Base-by-base conservation (phyloP, 169 alveolate genomes). In the Babesia bovis region DNA sequence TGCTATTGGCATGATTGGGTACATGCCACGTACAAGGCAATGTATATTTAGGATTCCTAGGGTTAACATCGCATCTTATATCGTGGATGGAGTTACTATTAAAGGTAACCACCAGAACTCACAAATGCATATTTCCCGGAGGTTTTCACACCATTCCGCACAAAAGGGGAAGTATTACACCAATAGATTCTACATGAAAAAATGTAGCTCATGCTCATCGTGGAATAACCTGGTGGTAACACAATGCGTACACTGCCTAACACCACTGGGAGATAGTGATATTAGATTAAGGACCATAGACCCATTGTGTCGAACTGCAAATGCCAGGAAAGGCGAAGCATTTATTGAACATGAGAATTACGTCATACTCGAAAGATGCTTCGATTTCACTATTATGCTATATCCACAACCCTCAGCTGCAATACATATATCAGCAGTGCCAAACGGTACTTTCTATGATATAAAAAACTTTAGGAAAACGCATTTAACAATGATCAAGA, bases 361-460 rank as follows among this genome's bases (percentile, higher is more conserved):
- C 19, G 35, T 44, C 10, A 35, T 44, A 12, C 17, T 81, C 44
- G 45, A 70, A 35, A 25, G 81, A 41, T 81, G 88, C 56, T 81
- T 81, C 66, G 88, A 81, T 67, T 81, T 63, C 72, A 49, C 84
- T 9, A 26, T 81, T 0, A 69, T 71, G 63, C 2, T 65, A 30
- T 55, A 81, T 35, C 65, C 72, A 19, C 72, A 61, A 25, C 88
- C 88, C 0, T 49, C 69, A 35, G 57, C 84, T 19, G 56, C 68
- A 41, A 61, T 81, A 9, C 88, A 81, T 52, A 30, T 81, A 3
- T 61, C 88, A 13, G 88, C 88, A 4, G 61, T 66, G 44, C 88
- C 88, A 12, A 81, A 71, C 38, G 88, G 88, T 5, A 81, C 88
- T 17, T 81, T 81, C 58, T 81, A 81, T 53, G 88, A 81, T 53